Conservation (phyloP, 148 eudicot species). For the Rhododendron ovatum region DNA sequence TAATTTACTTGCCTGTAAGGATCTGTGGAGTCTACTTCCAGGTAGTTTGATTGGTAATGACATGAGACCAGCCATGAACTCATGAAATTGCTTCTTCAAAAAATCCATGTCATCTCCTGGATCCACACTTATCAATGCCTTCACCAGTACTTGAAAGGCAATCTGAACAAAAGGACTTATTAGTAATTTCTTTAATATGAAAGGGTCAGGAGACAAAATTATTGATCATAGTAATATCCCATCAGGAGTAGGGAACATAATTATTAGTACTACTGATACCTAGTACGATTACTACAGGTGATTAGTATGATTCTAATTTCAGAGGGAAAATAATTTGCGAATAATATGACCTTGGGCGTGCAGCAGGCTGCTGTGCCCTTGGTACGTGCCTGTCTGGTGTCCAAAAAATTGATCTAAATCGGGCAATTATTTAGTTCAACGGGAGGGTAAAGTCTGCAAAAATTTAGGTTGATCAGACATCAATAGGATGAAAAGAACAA, state of each 20-base stretch:
- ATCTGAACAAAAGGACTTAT: constrained; percentile 35
- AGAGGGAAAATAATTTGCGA: background rate
- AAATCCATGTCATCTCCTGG: constrained; percentile 75
- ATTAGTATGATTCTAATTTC: background rate
- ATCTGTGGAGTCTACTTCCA: constrained; percentile 71
- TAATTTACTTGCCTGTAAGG: constrained; percentile 54
- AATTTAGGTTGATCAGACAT: background rate
- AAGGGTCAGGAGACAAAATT: background rate
- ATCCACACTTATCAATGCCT: constrained; percentile 78
- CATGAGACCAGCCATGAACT: constrained; percentile 90
- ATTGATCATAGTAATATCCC: background rate
- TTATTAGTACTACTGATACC: background rate
- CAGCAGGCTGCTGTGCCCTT: no score
- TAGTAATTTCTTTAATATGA: background rate
- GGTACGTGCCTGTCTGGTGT: no score
- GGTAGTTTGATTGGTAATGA: constrained; percentile 83
- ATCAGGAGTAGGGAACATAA: background rate
- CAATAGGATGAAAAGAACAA: background rate
- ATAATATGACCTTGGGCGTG: background rate
- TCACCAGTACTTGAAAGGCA: constrained; percentile 86
- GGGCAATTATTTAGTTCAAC: background rate
- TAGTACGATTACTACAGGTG: background rate
- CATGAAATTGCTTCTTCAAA: constrained; percentile 62
- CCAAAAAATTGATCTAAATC: background rate
- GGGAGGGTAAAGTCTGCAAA: background rate